Evolutionary conservation across 306 rosid species (phyloP).

Genomic region (Geum urbanum): DNA sequence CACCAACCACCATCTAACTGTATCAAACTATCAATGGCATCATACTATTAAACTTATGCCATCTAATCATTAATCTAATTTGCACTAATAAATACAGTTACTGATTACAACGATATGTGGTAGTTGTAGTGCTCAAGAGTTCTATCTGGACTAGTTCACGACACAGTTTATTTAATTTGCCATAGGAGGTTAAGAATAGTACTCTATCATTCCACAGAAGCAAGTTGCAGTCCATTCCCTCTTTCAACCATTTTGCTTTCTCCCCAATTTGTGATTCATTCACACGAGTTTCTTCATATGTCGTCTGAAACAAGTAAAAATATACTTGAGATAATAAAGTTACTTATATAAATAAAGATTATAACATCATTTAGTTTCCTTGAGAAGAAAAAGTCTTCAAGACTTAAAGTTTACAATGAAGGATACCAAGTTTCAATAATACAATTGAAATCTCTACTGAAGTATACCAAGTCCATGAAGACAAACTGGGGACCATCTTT

Average conservation of each 20-base stretch:
- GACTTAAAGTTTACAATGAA: not conserved
- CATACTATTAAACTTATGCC: slow-evolving; percentile 15
- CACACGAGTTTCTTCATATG: slow-evolving; percentile 80
- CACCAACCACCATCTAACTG: not conserved
- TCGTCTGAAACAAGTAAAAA: slow-evolving; percentile 36
- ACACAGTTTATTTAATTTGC: not conserved
- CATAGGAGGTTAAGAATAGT: slow-evolving; percentile 24
- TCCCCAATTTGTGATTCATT: slow-evolving; percentile 61
- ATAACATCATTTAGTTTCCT: slow-evolving; percentile 17
- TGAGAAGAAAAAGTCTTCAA: slow-evolving; percentile 16
- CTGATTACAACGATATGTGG: slow-evolving; percentile 14
- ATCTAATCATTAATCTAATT: slow-evolving; percentile 12
- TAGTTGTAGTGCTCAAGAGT: slow-evolving; percentile 11
- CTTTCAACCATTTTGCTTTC: slow-evolving; percentile 81
- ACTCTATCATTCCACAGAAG: slow-evolving; percentile 90
- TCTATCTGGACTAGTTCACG: not conserved
- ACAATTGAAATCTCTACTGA: slow-evolving; percentile 4
- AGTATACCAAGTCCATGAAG: slow-evolving; percentile 95
- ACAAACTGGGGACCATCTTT: slow-evolving; percentile 88
- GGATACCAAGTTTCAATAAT: not conserved
- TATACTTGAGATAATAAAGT: slow-evolving; percentile 13
- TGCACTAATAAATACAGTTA: not conserved
- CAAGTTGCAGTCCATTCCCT: slow-evolving; percentile 95
- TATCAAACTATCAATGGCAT: not conserved
- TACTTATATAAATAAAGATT: not conserved